Conservation (phyloP, 768 basidiomycete species). For the Epithele typhae region DNA sequence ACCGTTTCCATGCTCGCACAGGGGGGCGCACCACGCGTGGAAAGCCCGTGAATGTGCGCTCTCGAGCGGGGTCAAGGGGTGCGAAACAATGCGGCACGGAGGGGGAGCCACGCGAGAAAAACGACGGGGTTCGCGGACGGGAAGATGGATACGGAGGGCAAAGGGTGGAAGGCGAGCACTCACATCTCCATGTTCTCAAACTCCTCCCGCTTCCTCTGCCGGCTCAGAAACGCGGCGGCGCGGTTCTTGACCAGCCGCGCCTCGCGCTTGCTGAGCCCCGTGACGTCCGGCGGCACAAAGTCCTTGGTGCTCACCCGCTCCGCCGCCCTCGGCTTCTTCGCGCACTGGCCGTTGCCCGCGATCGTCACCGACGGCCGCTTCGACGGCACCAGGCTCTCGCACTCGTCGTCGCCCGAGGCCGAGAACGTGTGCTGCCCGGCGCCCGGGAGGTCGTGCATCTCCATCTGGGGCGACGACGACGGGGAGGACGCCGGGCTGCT, state of each 20-base stretch:
- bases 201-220: constrained; percentile 89
- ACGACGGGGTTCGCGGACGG: too few relatives aligned
- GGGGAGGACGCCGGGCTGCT: constrained; percentile 28
- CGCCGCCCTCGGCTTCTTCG: constrained; percentile 47
- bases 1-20: too few relatives aligned
- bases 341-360: constrained; percentile 6
- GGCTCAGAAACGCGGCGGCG: constrained; percentile 86
- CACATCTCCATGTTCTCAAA: constrained; percentile 90
- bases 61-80: too few relatives aligned
- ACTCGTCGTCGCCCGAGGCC: constrained; percentile 8
- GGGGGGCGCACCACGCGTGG: too few relatives aligned
- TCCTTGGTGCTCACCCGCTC: constrained; percentile 65
- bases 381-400: constrained; percentile 26
- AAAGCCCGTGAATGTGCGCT: too few relatives aligned
- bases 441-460: constrained; percentile 30
- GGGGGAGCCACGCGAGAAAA: too few relatives aligned
- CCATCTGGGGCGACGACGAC: constrained; percentile 17
- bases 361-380: constrained; percentile 22
- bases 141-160: constrained; percentile 4
- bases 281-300: constrained; percentile 85
- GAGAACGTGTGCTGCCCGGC: constrained; percentile 24
- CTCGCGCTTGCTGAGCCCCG: constrained; percentile 85
- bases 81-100: too few relatives aligned
- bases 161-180: constrained; percentile 31
- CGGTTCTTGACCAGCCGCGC: constrained; percentile 90